Evolutionary conservation across 805 yeast species (phyloP), one percentile per base, ranked within the genome.

Genomic region (Metschnikowia colocasiae): DNA sequence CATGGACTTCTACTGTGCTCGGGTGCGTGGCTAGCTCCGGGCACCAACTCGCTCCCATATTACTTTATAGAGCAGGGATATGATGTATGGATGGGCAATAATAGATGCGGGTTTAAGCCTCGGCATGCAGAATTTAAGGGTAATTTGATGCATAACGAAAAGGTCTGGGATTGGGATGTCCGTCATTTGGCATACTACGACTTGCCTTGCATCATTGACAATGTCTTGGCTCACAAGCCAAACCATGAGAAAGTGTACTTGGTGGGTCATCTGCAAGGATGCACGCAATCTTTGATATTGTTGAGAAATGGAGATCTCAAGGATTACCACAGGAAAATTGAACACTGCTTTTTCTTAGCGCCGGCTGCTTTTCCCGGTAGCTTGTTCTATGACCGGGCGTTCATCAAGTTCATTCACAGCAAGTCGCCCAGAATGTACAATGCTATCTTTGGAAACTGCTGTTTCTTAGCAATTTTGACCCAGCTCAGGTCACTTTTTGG

Each of bases 111-210:
- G 5, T 86, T 91, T 60, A 71, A 78, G 33, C 87, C 95, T 0
- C 68, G 74, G 43, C 96, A 91, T 68, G 52, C 61, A 6, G 45
- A 41, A 12, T 54, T 50, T 26, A 50, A 54, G 23, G 74, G 74
- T 1, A 67, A 69, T 40, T 61, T 72, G 41, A 64, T 72, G 49
- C 64, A 64, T 47, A 74, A 71, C 51, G 68, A 71, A 31, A 58
- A 71, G 43, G 86, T 85, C 81, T 92, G 99, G 99, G 82, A 86
- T 55, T 92, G 99, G 99, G 92, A 87, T 59, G 76, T 94, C 43
- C 66, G 75, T n/a, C 92, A 88, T 39, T 80, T 94, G 82, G 92
- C 91, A 0, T 73, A 74, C 48, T 79, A 71, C 58, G 99, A 92
- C 62, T 64, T 94, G 35, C 86, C 95, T 1, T 74, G 87, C 16